Percentiles rank a stretch among this genome's conserved stretches.
Evolutionary conservation across 352 stramenopile species (phyloP).

Genomic region (Peronospora farinosa): DNA sequence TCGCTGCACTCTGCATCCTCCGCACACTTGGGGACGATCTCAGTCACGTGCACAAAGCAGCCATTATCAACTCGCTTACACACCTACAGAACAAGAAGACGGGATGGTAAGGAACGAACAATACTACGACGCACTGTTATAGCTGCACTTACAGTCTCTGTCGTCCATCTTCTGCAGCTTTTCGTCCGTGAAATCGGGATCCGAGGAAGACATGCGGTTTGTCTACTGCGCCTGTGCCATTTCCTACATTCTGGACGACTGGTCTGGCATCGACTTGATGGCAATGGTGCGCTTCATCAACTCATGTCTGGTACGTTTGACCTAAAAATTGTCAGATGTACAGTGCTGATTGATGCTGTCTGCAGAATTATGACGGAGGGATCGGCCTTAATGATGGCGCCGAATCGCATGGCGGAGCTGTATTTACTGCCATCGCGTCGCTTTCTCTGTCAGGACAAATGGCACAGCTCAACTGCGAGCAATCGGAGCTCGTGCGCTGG

Average conservation of each 20-base stretch:
- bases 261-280: constrained; percentile 59
- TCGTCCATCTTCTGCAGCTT: constrained; percentile 43
- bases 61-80: constrained; percentile 55
- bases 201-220: constrained; percentile 86
- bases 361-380: constrained; percentile 74
- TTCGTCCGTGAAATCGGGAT: constrained; percentile 54
- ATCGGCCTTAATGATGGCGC: constrained; percentile 60
- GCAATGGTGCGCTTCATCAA: constrained; percentile 79
- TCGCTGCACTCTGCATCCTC: constrained; percentile 77
- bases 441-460: constrained; percentile 61
- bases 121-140: neutral
- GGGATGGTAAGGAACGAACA: constrained; percentile 35
- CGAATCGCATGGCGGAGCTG: constrained; percentile 70
- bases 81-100: constrained; percentile 69
- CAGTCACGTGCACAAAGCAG: constrained; percentile 59
- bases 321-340: neutral
- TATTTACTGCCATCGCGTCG: constrained; percentile 68
- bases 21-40: constrained; percentile 82
- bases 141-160: constrained; percentile 1
- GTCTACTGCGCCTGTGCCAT: constrained; percentile 86
- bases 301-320: constrained; percentile 57
- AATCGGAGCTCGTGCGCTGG: constrained; percentile 69
- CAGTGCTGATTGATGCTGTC: constrained; percentile 4
- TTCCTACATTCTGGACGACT: constrained; percentile 83
- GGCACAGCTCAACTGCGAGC: constrained; percentile 61